Evolutionary conservation across 176 grass and related monocot genomes (phyloP).

Genomic region (Bolboschoenus planiculmis): DNA sequence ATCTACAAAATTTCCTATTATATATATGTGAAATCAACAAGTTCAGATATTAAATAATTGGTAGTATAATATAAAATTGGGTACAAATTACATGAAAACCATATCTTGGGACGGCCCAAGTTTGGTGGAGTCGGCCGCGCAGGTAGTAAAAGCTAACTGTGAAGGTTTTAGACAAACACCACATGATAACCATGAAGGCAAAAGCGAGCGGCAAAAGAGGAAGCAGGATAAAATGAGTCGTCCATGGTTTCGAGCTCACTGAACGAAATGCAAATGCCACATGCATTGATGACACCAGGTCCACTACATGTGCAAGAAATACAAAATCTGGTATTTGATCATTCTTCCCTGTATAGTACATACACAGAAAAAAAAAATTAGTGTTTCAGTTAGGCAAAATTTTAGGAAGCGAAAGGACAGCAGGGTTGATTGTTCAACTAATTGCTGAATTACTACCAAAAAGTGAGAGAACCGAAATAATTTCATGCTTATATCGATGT

Average conservation of each 20-base stretch:
- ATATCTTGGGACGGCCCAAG: slow-evolving; percentile 68
- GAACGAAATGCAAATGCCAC: slow-evolving; percentile 67
- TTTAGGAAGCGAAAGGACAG: not conserved
- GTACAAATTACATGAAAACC: slow-evolving; percentile 70
- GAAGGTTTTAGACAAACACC: slow-evolving; percentile 76
- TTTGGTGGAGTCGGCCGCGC: slow-evolving; percentile 59
- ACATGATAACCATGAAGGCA: slow-evolving; percentile 47
- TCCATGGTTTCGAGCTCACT: slow-evolving; percentile 47
- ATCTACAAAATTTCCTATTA: not conserved
- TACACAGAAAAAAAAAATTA: not conserved
- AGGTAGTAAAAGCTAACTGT: slow-evolving; percentile 69
- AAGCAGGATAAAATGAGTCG: slow-evolving; percentile 32
- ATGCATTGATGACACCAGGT: slow-evolving; percentile 65
- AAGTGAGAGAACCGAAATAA: not conserved
- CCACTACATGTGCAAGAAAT: slow-evolving; percentile 80
- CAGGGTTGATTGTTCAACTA: not conserved
- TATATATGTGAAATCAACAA: no score
- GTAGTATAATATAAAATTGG: not conserved
- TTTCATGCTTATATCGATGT: not conserved
- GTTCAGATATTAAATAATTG: not conserved
- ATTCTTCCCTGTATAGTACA: slow-evolving; percentile 46
- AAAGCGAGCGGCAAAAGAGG: slow-evolving; percentile 49
- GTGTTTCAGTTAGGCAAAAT: not conserved
- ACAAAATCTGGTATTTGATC: slow-evolving; percentile 69
- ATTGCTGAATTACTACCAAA: not conserved